Conservation (phyloP, 306 rosid genomes). For the Glycine soja region DNA sequence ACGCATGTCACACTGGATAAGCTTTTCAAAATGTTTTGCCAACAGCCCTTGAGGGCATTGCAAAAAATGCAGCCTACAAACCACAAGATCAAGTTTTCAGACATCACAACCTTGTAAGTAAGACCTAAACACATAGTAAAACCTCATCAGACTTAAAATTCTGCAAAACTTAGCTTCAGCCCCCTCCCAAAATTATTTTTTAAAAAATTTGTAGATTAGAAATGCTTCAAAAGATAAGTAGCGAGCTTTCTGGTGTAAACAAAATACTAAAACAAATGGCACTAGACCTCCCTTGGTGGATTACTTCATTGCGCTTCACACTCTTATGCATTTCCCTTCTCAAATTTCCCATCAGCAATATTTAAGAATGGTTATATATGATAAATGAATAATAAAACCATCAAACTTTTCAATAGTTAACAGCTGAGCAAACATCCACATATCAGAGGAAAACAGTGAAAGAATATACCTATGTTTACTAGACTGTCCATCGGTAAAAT, state of each 20-base stretch:
- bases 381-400: no score
- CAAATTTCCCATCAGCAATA: slow-evolving; percentile 1
- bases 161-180: not conserved
- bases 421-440: slow-evolving; percentile 28
- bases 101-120: slow-evolving; percentile 14
- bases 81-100: slow-evolving; percentile 37
- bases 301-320: not conserved
- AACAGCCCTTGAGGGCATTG: slow-evolving; percentile 85
- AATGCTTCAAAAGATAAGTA: slow-evolving; percentile 10
- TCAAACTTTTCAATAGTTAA: not conserved
- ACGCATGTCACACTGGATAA: slow-evolving; percentile 81
- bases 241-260: not conserved
- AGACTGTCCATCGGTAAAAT: slow-evolving; percentile 86
- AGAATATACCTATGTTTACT: slow-evolving; percentile 65
- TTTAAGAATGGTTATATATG: not conserved
- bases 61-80: slow-evolving; percentile 80
- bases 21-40: slow-evolving; percentile 88
- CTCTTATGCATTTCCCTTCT: not conserved
- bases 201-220: slow-evolving; percentile 2
- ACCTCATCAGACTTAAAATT: not conserved
- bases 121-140: not conserved
- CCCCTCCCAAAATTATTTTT: not conserved
- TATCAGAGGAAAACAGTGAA: slow-evolving; percentile 29
- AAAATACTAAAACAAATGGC: slow-evolving; percentile 25
- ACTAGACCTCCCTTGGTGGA: not conserved